Conservation (phyloP, 1,284 basidiomycete species). For the Ceratobasidium sp. region DNA sequence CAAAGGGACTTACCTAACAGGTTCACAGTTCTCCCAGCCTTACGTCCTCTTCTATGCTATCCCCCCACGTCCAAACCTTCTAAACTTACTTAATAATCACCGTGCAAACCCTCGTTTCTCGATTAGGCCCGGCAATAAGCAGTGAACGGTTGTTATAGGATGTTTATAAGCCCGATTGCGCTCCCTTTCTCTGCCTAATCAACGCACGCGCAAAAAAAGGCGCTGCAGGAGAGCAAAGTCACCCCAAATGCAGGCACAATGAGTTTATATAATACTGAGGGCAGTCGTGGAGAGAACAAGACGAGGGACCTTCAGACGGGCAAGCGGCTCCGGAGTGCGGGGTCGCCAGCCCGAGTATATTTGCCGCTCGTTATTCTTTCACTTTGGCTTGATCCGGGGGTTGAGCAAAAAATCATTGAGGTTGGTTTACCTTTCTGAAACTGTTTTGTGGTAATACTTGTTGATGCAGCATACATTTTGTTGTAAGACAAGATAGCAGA, state of each 20-base stretch:
- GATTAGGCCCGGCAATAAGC: background rate
- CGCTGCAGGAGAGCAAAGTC: background rate
- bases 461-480: too few relatives aligned
- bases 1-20: slow-evolving; percentile 14
- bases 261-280: slow-evolving; percentile 11
- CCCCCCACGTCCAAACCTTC: background rate
- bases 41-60: slow-evolving; percentile 1
- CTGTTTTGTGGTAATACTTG: too few relatives aligned
- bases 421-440: background rate
- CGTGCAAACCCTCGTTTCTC: background rate
- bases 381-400: background rate
- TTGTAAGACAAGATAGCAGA: too few relatives aligned
- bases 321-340: background rate
- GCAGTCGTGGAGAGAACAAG: slow-evolving; percentile 29
- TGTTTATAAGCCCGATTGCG: background rate
- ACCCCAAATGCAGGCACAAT: slow-evolving; percentile 13
- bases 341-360: background rate
- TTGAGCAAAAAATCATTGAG: background rate
- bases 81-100: background rate
- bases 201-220: background rate
- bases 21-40: slow-evolving; percentile 32
- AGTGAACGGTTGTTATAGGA: background rate
- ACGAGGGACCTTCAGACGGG: slow-evolving; percentile 24
- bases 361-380: background rate
- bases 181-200: slow-evolving; percentile 11